Base-by-base conservation (phyloP, 352 stramenopile species). In the Globisporangium spinosum region DNA sequence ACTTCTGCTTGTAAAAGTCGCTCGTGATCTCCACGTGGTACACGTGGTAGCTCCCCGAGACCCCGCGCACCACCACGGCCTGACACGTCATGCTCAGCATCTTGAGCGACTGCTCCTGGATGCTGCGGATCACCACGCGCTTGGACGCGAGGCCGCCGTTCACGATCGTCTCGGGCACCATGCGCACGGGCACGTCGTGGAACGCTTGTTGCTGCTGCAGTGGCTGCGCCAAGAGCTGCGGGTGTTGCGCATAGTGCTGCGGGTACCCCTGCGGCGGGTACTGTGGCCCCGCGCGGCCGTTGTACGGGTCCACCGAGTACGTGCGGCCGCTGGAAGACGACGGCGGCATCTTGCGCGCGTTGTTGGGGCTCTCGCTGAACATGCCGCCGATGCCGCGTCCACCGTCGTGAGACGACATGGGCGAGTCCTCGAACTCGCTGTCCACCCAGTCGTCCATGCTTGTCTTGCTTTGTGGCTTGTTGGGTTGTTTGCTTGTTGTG, bases 1-100 rank as follows among this genome's bases (percentile, higher is more conserved):
- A 95, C 68, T 91, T 91, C 67, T 95, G 87, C 68, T 93, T 92
- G 83, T 95, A 95, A 70, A 82, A 95, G 62, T 95, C 87, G 72
- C 85, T 93, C 22, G 87, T 91, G 76, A 95, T 91, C 69, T 93
- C 87, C 35, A 95, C 38, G 69, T 95, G 87, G 70, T 95, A 95
- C 4, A 90, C 85, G 67, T 89, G 91, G 76, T 95, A 95, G 67
- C 74, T 89, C 43, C 83, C 84, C 7, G 87, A 91, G 3, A 83
- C 80, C 17, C 83, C 84, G 61, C 87, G 84, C 61, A 95, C 87
- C 40, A 91, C 70, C 43, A 95, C 85, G 22, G 87, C 87, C 60
- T 91, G 79, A 45, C 80, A 90, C 25, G 62, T 67, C 74, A 95
- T 90, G 17, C 71, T 67, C 32, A 95, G 67, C 73, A 90, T 84